Base-by-base conservation (phyloP, 306 rosid genomes). In the Lathyrus aphaca region DNA sequence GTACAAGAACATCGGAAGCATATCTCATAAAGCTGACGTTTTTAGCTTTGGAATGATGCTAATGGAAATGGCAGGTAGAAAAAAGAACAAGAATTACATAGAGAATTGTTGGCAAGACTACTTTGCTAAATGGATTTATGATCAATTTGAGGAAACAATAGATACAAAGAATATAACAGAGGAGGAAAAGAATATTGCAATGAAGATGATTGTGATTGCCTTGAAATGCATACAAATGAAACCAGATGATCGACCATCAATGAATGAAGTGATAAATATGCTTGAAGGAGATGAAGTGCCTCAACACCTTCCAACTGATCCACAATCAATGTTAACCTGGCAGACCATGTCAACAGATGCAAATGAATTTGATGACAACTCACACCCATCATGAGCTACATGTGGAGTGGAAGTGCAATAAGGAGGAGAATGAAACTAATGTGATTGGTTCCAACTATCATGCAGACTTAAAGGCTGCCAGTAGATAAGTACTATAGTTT, bases 101-200 rank as follows among this genome's bases (percentile, higher is more conserved):
- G 64, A 68, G 40, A 12, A 69, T 69, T 39, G 5, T 14, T 21
- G 64, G 64, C 74, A 69, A 39, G 17, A 54, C 11, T 54, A 69
- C 16, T 39, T n/a, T 56, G 12, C 66, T 10, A 40, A 15, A 10
- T 69, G 54, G 74, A 38, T 69, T 69, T 69, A 69, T 69, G 66
- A 55, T 46, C 74, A 69, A 6, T 69, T 55, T 42, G 54, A 55
- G 64, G 74, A 69, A 40, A 25, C 42, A 69, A 69, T 69, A 55
- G 42, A 38, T 13, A 29, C 19, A 2, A 38, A 45, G 30, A 69
- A 55, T 15, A 66, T 8, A 3, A 69, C 65, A 9, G 17, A 40
- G 5, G 65, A 69, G 17, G 74, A 69, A 25, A 69, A 69, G 56
- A 69, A 42, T n/a, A 10, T 55, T 8, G 74, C 74, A 39, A 40